These are phyloP conservation scores for Saprolegnia diclina DNA, from an alignment of 352 stramenopile species.

Conservation along the genomic window DNA sequence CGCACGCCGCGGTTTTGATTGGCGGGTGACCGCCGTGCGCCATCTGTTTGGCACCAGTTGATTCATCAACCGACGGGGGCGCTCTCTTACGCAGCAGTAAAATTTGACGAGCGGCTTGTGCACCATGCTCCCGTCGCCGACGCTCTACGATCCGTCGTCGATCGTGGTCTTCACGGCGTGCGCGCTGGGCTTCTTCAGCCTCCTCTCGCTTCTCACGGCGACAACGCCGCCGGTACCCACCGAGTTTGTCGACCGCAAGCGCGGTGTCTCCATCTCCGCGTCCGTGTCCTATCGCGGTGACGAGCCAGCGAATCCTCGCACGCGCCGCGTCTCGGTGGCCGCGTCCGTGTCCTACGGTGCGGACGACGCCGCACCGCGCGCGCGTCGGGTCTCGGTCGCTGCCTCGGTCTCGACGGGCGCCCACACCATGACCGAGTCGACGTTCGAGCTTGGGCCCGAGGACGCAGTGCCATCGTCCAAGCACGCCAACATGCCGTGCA, in stretches of 20 bases:
- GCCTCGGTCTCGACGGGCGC: too few species aligned
- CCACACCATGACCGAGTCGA: too few species aligned
- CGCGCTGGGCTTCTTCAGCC: background rate
- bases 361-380: too few species aligned
- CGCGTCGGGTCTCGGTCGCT: too few species aligned
- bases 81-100: too few species aligned
- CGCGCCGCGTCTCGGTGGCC: background rate
- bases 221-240: background rate
- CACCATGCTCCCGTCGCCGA: background rate
- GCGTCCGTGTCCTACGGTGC: background rate
- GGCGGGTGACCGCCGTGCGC: too few species aligned
- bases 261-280: background rate
- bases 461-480: too few species aligned
- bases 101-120: too few species aligned
- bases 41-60: too few species aligned
- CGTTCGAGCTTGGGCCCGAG: too few species aligned
- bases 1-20: too few species aligned
- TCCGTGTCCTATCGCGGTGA: background rate
- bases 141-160: slow-evolving; percentile 4
- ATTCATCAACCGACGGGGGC: too few species aligned
- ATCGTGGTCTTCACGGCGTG: background rate
- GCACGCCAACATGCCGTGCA: background rate
- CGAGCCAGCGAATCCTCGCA: background rate
- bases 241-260: slow-evolving; percentile 6
- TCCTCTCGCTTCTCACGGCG: background rate